Conservation (phyloP, 2,329 filamentous ascomycete species). For the Didymella pomorum region DNA sequence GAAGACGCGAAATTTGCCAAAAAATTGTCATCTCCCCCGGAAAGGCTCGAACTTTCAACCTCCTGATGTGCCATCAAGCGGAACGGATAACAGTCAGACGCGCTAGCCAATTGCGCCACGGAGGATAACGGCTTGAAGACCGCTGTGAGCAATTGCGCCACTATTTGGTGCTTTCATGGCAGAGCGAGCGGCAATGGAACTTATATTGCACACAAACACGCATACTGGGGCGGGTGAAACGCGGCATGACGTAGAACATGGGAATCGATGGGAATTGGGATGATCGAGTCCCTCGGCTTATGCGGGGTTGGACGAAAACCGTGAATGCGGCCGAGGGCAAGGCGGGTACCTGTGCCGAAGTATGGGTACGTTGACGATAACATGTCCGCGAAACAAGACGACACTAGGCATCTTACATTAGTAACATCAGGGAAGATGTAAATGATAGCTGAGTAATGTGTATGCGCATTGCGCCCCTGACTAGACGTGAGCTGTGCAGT, state of each 20-base stretch:
- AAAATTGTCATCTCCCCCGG: slow-evolving; percentile 22
- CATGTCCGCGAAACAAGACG: background rate
- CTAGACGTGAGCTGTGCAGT: background rate
- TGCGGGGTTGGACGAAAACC: background rate
- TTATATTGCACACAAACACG: too few species aligned
- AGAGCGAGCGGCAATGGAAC: too few species aligned
- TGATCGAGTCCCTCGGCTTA: background rate
- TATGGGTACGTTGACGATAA: too few species aligned
- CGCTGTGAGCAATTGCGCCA: too few species aligned
- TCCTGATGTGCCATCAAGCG: slow-evolving; percentile 26
- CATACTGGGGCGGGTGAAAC: too few species aligned
- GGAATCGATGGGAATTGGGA: too few species aligned
- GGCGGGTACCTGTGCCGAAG: too few species aligned
- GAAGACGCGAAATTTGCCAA: too few species aligned
- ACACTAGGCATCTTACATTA: background rate
- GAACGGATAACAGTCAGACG: slow-evolving; percentile 62
- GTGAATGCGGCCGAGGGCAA: too few species aligned
- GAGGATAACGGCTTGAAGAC: too few species aligned
- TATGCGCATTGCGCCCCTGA: background rate
- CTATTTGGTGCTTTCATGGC: background rate
- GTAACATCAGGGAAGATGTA: background rate
- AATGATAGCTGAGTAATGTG: background rate
- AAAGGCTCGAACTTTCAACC: slow-evolving; percentile 28
- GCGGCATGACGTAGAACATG: too few species aligned
- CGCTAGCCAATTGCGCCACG: slow-evolving; percentile 60